Conservation (phyloP, 768 basidiomycete genomes). For the Phlebiopsis gigantea region DNA sequence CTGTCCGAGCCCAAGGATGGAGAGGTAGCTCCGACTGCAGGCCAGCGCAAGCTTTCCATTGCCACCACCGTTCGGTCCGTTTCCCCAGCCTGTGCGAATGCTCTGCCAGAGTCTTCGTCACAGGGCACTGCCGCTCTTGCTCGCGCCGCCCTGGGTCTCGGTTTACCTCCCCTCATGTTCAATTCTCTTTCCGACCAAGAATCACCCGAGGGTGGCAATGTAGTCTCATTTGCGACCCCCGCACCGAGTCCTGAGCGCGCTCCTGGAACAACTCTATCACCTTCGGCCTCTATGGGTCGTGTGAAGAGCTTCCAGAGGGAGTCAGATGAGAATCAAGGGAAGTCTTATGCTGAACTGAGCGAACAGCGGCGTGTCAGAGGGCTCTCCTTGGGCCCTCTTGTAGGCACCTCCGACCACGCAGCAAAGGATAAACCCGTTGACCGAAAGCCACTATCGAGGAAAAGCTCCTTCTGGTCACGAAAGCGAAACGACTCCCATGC, state of each 20-base stretch:
- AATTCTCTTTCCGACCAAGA: slow-evolving; percentile 28
- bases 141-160: slow-evolving; percentile 54
- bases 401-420: slow-evolving; percentile 31
- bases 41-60: neutral
- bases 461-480: slow-evolving; percentile 63
- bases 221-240: slow-evolving; percentile 37
- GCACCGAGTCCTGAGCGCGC: slow-evolving; percentile 19
- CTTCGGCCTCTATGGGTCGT: slow-evolving; percentile 33
- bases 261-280: slow-evolving; percentile 14
- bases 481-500: slow-evolving; percentile 33
- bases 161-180: slow-evolving; percentile 51
- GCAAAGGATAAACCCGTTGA: slow-evolving; percentile 35
- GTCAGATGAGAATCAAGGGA: slow-evolving; percentile 24
- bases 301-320: slow-evolving; percentile 46
- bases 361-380: slow-evolving; percentile 41
- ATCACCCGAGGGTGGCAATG: slow-evolving; percentile 40
- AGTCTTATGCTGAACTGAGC: slow-evolving; percentile 16
- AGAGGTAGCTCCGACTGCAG: neutral
- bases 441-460: slow-evolving; percentile 43
- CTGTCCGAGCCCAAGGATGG: neutral
- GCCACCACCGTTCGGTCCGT: neutral
- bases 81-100: neutral
- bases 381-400: slow-evolving; percentile 49
- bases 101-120: neutral
- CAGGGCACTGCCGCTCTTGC: slow-evolving; percentile 38